Percentiles rank a stretch among this genome's conserved stretches.
phyloP scores from a whole-genome alignment of 257 asterid genomes.

The Parsonsia alboflavescens region DNA sequence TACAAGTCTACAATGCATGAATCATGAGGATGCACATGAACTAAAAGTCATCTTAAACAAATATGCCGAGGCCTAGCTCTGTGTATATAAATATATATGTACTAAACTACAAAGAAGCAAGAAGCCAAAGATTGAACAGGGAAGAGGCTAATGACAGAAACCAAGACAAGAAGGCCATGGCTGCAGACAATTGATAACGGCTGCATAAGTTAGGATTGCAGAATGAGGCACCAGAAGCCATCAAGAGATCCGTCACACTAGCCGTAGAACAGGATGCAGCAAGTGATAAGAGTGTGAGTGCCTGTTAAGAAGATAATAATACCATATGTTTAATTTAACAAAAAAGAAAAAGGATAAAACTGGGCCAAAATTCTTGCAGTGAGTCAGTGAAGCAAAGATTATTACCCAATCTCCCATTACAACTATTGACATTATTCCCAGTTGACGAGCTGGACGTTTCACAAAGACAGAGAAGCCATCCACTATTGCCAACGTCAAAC shows the following conservation, averaged over 20 bases:
- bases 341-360: background rate
- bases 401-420: slow-evolving; percentile 85
- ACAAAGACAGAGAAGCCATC: slow-evolving; percentile 61
- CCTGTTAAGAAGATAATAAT: slow-evolving; percentile 26
- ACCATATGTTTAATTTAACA: background rate
- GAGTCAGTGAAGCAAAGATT: background rate
- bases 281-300: slow-evolving; percentile 61
- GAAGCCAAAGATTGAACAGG: slow-evolving; percentile 89
- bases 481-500: slow-evolving; percentile 73
- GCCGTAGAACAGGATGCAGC: slow-evolving; percentile 90
- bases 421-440: slow-evolving; percentile 51
- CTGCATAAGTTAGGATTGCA: slow-evolving; percentile 56
- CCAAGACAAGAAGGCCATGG: slow-evolving; percentile 92
- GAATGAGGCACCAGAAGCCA: slow-evolving; percentile 42
- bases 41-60: slow-evolving; percentile 25
- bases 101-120: slow-evolving; percentile 44
- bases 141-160: slow-evolving; percentile 65
- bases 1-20: background rate
- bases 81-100: background rate
- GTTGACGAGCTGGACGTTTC: slow-evolving; percentile 55
- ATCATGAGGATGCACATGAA: background rate
- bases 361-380: background rate
- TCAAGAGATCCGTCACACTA: slow-evolving; percentile 58
- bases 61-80: background rate
- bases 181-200: slow-evolving; percentile 73